Percentiles rank a stretch among this genome's conserved stretches.
These are phyloP conservation scores for Leptosphaerulina australis DNA, from an alignment of 2,329 filamentous ascomycete species.

Conservation along the genomic window DNA sequence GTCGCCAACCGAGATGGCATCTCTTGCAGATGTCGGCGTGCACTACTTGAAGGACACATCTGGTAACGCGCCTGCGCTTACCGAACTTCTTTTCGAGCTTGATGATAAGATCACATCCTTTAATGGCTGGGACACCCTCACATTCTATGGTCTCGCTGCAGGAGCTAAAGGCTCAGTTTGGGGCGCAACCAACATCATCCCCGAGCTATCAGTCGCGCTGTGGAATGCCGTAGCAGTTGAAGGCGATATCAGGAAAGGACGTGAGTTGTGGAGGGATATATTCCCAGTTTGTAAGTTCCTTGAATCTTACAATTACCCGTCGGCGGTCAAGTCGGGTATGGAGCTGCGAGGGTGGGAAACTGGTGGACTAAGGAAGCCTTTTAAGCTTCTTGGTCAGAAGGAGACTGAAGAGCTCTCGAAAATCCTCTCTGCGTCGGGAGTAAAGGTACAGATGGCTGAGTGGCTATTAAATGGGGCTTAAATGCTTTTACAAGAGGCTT, in stretches of 20 bases:
- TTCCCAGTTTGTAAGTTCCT: constrained; percentile 59
- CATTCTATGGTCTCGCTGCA: constrained; percentile 59
- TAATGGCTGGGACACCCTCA: constrained; percentile 62
- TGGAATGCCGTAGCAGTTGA: constrained; percentile 56
- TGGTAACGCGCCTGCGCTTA: constrained; percentile 58
- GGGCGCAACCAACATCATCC: constrained; percentile 59
- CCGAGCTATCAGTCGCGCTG: constrained; percentile 56
- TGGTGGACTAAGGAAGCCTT: constrained; percentile 58
- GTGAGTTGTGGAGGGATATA: constrained; percentile 57
- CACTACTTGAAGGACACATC: constrained; percentile 61
- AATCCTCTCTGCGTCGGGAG: constrained; percentile 5
- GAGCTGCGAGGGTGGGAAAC: constrained; percentile 55
- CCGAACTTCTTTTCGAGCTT: constrained; percentile 56
- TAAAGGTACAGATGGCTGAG: constrained; percentile 5
- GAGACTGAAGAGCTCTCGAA: constrained; percentile 11
- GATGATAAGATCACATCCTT: constrained; percentile 55
- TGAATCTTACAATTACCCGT: constrained; percentile 56
- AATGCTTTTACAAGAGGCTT: neutral
- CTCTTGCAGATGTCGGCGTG: constrained; percentile 54
- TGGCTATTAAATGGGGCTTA: constrained; percentile 10
- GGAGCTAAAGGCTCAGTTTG: constrained; percentile 59
- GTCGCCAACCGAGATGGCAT: constrained; percentile 52
- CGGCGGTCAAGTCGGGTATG: constrained; percentile 58
- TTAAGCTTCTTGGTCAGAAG: constrained; percentile 44
- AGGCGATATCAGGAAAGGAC: constrained; percentile 51